Evolutionary conservation across 2,329 filamentous ascomycete genomes (phyloP).

Genomic region (Aspergillus fumigatiaffinis): DNA sequence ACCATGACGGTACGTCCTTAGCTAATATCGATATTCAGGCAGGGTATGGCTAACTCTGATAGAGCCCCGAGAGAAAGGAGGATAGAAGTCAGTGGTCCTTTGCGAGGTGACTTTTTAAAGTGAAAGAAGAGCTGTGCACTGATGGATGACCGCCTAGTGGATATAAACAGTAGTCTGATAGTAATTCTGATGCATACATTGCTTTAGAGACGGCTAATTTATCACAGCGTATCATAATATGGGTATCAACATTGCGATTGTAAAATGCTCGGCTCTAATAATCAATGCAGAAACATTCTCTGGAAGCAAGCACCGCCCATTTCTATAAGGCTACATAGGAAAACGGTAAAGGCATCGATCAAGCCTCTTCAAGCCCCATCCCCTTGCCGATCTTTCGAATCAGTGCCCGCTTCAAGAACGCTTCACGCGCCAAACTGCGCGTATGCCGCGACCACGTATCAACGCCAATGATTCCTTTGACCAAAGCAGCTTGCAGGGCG

Average conservation of each 20-base stretch:
- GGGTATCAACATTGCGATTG: neutral
- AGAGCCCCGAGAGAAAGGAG: too few relatives aligned
- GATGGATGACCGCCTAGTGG: too few relatives aligned
- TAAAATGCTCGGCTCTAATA: neutral
- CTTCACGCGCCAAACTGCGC: slow-evolving; percentile 45
- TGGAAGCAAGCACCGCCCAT: neutral
- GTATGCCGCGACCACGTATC: slow-evolving; percentile 47
- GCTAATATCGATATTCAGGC: too few relatives aligned
- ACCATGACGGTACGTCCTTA: too few relatives aligned
- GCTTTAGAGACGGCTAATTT: neutral
- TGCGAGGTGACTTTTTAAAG: too few relatives aligned
- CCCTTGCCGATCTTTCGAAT: slow-evolving; percentile 44
- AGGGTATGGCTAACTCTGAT: too few relatives aligned
- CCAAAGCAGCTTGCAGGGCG: slow-evolving; percentile 46
- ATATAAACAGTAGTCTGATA: too few relatives aligned
- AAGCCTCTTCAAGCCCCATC: slow-evolving; percentile 39
- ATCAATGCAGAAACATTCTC: neutral
- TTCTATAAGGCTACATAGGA: neutral
- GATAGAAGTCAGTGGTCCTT: too few relatives aligned
- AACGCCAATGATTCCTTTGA: slow-evolving; percentile 42
- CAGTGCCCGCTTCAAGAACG: slow-evolving; percentile 44
- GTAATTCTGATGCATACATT: neutral
- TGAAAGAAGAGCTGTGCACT: too few relatives aligned
- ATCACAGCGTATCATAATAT: neutral
- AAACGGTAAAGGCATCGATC: neutral